These are phyloP conservation scores for Priceomyces castillae DNA, from an alignment of 805 yeast species.

Conservation along the genomic window DNA sequence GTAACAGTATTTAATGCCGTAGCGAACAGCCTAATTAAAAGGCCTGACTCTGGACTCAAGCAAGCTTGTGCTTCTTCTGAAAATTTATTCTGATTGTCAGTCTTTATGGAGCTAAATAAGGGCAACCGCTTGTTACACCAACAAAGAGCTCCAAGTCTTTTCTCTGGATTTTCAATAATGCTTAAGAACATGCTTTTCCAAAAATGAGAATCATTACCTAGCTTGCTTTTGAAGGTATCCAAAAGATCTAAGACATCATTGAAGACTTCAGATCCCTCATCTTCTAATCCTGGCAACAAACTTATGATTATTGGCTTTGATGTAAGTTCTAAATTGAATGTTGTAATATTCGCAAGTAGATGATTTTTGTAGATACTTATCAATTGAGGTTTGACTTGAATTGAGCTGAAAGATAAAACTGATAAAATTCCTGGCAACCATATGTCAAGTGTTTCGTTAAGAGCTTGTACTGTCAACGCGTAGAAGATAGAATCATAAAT, in stretches of 20 bases:
- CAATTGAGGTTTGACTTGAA: constrained; percentile 79
- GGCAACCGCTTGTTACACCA: constrained; percentile 74
- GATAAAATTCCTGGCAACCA: constrained; percentile 97
- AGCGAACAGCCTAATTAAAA: constrained; percentile 70
- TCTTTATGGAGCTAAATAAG: constrained; percentile 41
- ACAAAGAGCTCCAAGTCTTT: constrained; percentile 77
- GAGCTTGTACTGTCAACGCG: constrained; percentile 52
- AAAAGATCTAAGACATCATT: constrained; percentile 57
- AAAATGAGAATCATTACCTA: constrained; percentile 69
- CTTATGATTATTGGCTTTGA: constrained; percentile 71
- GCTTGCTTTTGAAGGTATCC: constrained; percentile 53
- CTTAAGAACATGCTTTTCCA: constrained; percentile 82
- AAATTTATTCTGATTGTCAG: constrained; percentile 17
- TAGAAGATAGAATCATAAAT: constrained; percentile 71
- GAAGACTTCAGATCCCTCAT: constrained; percentile 84
- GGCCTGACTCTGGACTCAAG: constrained; percentile 74
- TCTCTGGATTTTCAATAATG: constrained; percentile 74
- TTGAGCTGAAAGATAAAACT: constrained; percentile 81
- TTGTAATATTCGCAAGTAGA: constrained; percentile 48
- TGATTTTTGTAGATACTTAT: constrained; percentile 58
- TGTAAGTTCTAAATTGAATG: constrained; percentile 43
- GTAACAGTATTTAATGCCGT: constrained; percentile 52
- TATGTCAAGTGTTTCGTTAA: constrained; percentile 55
- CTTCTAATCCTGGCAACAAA: constrained; percentile 85
- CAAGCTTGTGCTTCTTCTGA: constrained; percentile 57